phyloP scores from a whole-genome alignment of 1,284 basidiomycete species.

The Rhodotorula sp. region DNA sequence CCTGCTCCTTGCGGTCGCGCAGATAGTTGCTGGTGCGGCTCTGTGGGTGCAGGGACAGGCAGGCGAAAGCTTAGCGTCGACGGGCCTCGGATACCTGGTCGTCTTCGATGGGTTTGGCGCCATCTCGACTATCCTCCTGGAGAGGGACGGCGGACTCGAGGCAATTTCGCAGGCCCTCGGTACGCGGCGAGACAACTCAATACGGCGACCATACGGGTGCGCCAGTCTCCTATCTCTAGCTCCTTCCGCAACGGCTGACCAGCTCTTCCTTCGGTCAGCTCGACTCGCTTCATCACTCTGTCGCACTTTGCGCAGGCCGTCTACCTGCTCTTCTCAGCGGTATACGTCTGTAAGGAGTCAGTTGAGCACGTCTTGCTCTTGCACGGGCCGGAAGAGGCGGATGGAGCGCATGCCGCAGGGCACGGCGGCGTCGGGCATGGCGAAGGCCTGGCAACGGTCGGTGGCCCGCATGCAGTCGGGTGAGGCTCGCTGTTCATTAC shows the following conservation, averaged over 20 bases:
- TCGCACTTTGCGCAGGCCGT: constrained; percentile 82
- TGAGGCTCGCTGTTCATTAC: constrained; percentile 39
- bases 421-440: constrained; percentile 44
- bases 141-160: constrained; percentile 43
- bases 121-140: constrained; percentile 59
- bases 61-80: constrained; percentile 78
- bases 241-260: neutral
- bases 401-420: constrained; percentile 39
- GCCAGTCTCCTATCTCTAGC: constrained; percentile 43
- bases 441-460: constrained; percentile 1
- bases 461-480: neutral
- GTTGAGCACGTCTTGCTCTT: constrained; percentile 72
- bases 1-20: constrained; percentile 51
- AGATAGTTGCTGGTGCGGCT: constrained; percentile 56
- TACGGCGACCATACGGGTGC: constrained; percentile 67
- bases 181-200: constrained; percentile 40
- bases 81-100: constrained; percentile 90
- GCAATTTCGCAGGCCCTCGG: constrained; percentile 8
- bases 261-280: constrained; percentile 53
- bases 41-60: constrained; percentile 92
- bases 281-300: constrained; percentile 70
- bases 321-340: constrained; percentile 83
- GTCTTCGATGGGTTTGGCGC: constrained; percentile 79
- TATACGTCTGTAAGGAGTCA: constrained; percentile 92
- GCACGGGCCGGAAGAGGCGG: constrained; percentile 29